phyloP scores from a whole-genome alignment of 2,329 filamentous ascomycete species.

The Hypoxylon sp. region DNA sequence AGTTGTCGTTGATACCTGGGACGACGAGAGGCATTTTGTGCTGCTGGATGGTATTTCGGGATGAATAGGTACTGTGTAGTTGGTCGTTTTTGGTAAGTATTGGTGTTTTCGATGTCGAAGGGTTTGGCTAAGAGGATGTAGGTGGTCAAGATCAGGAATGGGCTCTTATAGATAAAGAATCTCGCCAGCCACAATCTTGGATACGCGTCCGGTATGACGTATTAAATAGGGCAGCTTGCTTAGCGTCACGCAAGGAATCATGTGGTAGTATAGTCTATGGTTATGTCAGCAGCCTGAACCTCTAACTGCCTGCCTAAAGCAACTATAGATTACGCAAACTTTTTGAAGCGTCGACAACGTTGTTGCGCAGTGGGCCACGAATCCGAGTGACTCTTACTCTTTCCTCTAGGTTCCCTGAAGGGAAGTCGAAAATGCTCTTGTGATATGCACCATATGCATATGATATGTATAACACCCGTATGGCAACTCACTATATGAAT shows the following conservation, averaged over 20 bases:
- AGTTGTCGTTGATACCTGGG: constrained; percentile 61
- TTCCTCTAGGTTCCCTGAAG: too few relatives aligned
- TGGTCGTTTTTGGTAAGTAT: neutral
- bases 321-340: too few relatives aligned
- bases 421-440: too few relatives aligned
- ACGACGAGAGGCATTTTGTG: constrained; percentile 72
- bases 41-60: neutral
- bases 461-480: too few relatives aligned
- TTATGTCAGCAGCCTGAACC: neutral
- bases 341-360: too few relatives aligned
- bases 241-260: constrained; percentile 18
- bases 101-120: neutral
- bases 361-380: too few relatives aligned
- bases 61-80: neutral
- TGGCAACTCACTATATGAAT: too few relatives aligned
- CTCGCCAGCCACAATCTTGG: constrained; percentile 12
- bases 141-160: neutral
- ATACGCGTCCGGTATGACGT: constrained; percentile 26
- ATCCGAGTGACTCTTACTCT: too few relatives aligned
- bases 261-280: too few relatives aligned
- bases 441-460: too few relatives aligned
- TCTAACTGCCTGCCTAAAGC: neutral
- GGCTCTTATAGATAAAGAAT: constrained; percentile 16
- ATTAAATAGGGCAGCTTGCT: constrained; percentile 27
- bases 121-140: neutral